Conservation (phyloP, 2,329 filamentous ascomycete species). For the Lanzia echinophila region DNA sequence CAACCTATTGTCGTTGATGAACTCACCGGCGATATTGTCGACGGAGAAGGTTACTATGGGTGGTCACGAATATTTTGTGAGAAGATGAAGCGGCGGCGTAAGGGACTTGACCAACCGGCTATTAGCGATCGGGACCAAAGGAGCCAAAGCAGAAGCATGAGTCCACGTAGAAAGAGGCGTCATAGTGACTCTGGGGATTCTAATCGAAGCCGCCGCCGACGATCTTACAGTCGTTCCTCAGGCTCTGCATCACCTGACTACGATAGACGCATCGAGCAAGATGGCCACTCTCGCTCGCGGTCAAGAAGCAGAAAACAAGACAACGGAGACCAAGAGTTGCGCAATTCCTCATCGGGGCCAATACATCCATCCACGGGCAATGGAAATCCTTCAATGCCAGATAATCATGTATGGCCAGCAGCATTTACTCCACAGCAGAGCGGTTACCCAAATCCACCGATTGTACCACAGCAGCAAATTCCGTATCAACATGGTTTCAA, state of each 20-base stretch:
- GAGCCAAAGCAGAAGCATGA: constrained; percentile 23
- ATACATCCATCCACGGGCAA: constrained; percentile 8
- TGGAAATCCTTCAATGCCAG: constrained; percentile 8
- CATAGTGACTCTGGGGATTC: constrained; percentile 24
- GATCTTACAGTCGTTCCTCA: constrained; percentile 27
- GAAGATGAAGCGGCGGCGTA: constrained; percentile 61
- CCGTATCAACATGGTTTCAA: constrained; percentile 22
- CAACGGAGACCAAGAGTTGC: background rate
- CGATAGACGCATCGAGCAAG: constrained; percentile 9
- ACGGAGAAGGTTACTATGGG: constrained; percentile 75
- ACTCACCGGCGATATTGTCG: constrained; percentile 52
- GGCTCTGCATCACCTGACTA: constrained; percentile 22
- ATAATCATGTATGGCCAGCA: background rate
- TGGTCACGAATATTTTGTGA: constrained; percentile 78
- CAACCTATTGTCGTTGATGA: constrained; percentile 60
- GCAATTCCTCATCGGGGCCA: background rate
- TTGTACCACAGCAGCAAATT: constrained; percentile 4
- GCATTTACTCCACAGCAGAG: background rate
- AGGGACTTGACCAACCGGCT: constrained; percentile 17
- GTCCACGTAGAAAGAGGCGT: constrained; percentile 24
- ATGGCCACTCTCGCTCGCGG: constrained; percentile 11
- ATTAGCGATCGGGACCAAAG: constrained; percentile 9
- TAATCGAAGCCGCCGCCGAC: constrained; percentile 19
- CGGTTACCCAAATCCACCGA: constrained; percentile 11
- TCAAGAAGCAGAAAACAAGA: constrained; percentile 18